Evolutionary conservation across 306 rosid species (phyloP), one percentile per base, ranked within the genome.

Genomic region (Crotalaria pallida): DNA sequence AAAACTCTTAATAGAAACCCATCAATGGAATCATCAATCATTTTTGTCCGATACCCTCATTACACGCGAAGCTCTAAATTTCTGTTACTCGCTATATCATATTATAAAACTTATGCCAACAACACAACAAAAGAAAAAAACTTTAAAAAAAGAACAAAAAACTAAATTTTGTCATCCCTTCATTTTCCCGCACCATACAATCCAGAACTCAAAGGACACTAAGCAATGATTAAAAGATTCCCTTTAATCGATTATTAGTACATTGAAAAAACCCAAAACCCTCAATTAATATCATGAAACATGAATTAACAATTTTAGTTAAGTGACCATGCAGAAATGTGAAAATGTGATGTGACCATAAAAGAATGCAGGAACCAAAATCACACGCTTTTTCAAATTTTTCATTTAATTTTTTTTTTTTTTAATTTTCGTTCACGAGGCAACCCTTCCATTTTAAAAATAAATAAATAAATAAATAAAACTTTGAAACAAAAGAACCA

Each of bases 241-340:
- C 22, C 65, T 57, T 15, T 22, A 18, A 60, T 33, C 58, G 0
- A 47, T 22, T 48, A 72, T 41, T 17, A 36, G 17, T 22, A 66
- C 59, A 72, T n/a, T 17, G 8, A 67, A 79, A 51, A 73, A 67
- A 73, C 19, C 23, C 43, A 19, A 24, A 27, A 48, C 48, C 7
- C 15, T 19, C 27, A 27, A 3, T 38, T 38, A 38, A 27, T 48
- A 23, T 13, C 58, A 34, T 12, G 44, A 62, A 70, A 31, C 45
- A 1, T 6, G 49, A n/a, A n/a, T n/a, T n/a, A n/a, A n/a, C n/a
- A n/a, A 57, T 61, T 36, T 52, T 15, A 22, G 65, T 18, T 33
- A 49, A 33, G 9, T 45, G 11, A 3, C 1, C 6, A 36, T 57
- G n/a, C 7, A 57, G n/a, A 43, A n/a, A n/a, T n/a, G n/a, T n/a